Conservation (phyloP, 2,329 filamentous ascomycete genomes). For the Hypomyces perniciosus region DNA sequence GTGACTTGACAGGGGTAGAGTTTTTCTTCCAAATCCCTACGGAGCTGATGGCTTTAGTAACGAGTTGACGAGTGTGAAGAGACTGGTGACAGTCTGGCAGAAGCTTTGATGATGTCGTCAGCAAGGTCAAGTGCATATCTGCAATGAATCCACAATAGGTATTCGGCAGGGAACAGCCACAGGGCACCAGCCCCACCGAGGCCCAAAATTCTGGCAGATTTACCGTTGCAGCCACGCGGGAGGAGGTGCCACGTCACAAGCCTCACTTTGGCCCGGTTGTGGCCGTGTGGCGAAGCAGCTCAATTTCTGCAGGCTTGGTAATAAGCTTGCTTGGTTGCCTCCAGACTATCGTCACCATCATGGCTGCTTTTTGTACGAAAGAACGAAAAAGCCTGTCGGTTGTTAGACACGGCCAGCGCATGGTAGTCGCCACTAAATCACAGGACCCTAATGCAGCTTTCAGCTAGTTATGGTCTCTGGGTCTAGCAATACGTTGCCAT, state of each 20-base stretch:
- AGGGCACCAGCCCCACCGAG: constrained; percentile 10
- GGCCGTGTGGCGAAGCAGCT: constrained; percentile 13
- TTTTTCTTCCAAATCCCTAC: not conserved
- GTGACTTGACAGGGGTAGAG: constrained; percentile 23
- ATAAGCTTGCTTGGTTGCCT: constrained; percentile 11
- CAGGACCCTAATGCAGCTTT: constrained; percentile 3
- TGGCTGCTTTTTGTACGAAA: constrained; percentile 6
- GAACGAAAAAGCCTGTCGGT: constrained; percentile 8
- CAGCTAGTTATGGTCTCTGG: constrained; percentile 8
- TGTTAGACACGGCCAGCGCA: constrained; percentile 11
- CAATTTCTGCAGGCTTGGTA: not conserved
- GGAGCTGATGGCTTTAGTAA: not conserved
- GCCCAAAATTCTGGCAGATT: constrained; percentile 11
- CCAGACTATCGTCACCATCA: constrained; percentile 1
- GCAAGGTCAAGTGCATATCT: not conserved
- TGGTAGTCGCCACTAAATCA: constrained; percentile 6
- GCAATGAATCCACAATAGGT: not conserved
- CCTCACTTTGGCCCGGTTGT: constrained; percentile 27
- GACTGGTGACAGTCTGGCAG: not conserved
- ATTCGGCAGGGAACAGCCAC: constrained; percentile 14
- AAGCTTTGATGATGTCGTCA: not conserved
- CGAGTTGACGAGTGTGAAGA: too few species aligned
- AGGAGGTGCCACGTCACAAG: constrained; percentile 41
- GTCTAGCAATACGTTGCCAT: not conserved
- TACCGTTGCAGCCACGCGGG: constrained; percentile 27